phyloP scores from a whole-genome alignment of 2,329 filamentous ascomycete genomes.

The Trichoderma sp. region DNA sequence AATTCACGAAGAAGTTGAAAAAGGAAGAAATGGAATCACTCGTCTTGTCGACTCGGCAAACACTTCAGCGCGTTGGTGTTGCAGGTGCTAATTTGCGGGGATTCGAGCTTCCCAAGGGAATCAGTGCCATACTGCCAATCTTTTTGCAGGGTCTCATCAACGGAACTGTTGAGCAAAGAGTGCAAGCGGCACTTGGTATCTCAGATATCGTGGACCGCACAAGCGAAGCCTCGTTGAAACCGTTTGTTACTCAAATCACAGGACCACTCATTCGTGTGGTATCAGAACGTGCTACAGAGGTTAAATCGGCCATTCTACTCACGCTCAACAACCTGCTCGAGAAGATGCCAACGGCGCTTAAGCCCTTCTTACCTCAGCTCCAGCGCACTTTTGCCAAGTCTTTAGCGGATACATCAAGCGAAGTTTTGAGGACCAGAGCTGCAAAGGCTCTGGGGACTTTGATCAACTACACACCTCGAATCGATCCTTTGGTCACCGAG shows the following conservation, averaged over 20 bases:
- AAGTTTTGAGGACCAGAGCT: constrained; percentile 79
- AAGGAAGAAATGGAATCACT: constrained; percentile 99
- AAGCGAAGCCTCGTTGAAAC: constrained; percentile 80
- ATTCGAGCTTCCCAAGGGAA: constrained; percentile 91
- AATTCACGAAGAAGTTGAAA: constrained; percentile 81
- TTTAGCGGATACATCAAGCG: constrained; percentile 87
- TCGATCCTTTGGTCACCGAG: constrained; percentile 89
- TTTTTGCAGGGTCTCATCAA: constrained; percentile 98
- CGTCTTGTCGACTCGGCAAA: constrained; percentile 79
- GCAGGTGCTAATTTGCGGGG: constrained; percentile 80
- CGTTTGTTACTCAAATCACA: constrained; percentile 96
- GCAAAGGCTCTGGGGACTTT: constrained; percentile 92
- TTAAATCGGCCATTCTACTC: constrained; percentile 90
- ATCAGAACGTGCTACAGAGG: constrained; percentile 90
- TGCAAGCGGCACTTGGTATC: constrained; percentile 86
- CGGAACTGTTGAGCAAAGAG: constrained; percentile 85
- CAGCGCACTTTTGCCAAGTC: constrained; percentile 97
- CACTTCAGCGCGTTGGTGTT: constrained; percentile 83
- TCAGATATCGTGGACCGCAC: constrained; percentile 95
- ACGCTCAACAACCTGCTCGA: constrained; percentile 93
- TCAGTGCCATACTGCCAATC: constrained; percentile 92
- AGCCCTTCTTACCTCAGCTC: constrained; percentile 94
- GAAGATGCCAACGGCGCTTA: constrained; percentile 93
- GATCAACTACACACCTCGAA: constrained; percentile 91
- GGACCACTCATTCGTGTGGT: constrained; percentile 97